phyloP scores from a whole-genome alignment of 78 protist species.

The Pigoraptor vietnamica region DNA sequence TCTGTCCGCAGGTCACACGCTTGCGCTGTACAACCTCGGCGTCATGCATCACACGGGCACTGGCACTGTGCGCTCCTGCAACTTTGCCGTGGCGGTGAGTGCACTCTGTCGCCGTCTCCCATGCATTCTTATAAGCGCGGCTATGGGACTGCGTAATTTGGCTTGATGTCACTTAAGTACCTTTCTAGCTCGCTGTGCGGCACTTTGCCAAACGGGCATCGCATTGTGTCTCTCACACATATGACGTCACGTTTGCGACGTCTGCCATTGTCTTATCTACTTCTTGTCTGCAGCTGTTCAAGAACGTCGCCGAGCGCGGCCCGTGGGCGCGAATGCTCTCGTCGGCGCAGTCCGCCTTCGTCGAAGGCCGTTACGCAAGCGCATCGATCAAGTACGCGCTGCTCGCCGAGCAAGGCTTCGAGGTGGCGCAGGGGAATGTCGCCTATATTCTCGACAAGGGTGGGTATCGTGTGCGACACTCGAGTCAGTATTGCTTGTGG shows the following conservation, averaged over 20 bases:
- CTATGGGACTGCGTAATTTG: too few relatives aligned
- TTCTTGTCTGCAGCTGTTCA: too few relatives aligned
- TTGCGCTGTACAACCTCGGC: conserved; percentile 30
- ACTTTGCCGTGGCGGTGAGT: conserved; percentile 13
- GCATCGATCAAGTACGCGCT: conserved; percentile 14
- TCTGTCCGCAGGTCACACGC: not conserved
- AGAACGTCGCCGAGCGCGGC: conserved; percentile 41
- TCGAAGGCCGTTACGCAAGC: not conserved
- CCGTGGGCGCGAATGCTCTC: not conserved
- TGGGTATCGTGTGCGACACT: too few relatives aligned
- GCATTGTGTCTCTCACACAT: too few relatives aligned
- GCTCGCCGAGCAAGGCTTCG: conserved; percentile 37
- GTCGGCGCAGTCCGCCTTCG: not conserved
- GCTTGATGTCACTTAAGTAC: too few relatives aligned
- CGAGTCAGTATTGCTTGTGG: too few relatives aligned
- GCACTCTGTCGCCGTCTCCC: too few relatives aligned
- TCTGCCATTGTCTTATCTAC: too few relatives aligned
- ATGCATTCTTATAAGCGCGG: too few relatives aligned
- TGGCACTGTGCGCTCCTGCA: conserved; percentile 7
- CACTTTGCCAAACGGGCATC: too few relatives aligned
- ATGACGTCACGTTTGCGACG: too few relatives aligned
- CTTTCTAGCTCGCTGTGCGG: too few relatives aligned
- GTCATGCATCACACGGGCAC: not conserved
- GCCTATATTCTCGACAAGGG: conserved; percentile 27
- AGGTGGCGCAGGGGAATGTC: conserved; percentile 49